A percentile compares a stretch with the other conserved stretches of the same genome.
Evolutionary conservation across 2,329 filamentous ascomycete genomes (phyloP).

Genomic region (Parasarocladium wereldwijsianum): DNA sequence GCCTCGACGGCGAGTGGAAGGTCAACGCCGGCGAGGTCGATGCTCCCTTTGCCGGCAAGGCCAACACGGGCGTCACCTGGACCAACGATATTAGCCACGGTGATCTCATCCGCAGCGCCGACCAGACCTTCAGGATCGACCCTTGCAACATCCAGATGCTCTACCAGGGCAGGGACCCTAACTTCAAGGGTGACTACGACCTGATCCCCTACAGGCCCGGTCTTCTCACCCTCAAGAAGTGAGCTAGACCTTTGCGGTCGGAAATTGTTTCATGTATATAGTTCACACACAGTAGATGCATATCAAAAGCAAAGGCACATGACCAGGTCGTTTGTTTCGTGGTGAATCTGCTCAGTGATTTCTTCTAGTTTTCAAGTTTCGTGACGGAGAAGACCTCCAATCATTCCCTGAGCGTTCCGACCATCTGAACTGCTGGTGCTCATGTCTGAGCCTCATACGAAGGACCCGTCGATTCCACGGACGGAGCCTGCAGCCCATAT

Average conservation of each 20-base stretch:
- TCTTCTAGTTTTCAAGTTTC: no score
- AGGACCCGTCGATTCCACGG: no score
- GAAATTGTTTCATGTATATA: background rate
- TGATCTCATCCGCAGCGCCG: slow-evolving; percentile 40
- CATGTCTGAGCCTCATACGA: no score
- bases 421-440: no score
- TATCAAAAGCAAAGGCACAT: no score
- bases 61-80: slow-evolving; percentile 49
- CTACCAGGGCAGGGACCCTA: slow-evolving; percentile 40
- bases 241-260: background rate
- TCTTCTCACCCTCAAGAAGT: slow-evolving; percentile 26
- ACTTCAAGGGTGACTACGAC: slow-evolving; percentile 29
- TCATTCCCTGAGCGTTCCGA: no score
- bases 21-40: slow-evolving; percentile 37
- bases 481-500: no score
- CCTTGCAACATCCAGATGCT: slow-evolving; percentile 50
- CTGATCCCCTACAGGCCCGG: slow-evolving; percentile 38
- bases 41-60: slow-evolving; percentile 51
- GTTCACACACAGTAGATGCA: no score
- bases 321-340: no score
- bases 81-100: slow-evolving; percentile 54
- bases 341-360: no score
- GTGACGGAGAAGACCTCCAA: no score
- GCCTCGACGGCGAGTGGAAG: slow-evolving; percentile 42
- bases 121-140: slow-evolving; percentile 49